These are phyloP conservation scores for Hemileccinum impolitum DNA, from an alignment of 768 basidiomycete species.

Conservation along the genomic window DNA sequence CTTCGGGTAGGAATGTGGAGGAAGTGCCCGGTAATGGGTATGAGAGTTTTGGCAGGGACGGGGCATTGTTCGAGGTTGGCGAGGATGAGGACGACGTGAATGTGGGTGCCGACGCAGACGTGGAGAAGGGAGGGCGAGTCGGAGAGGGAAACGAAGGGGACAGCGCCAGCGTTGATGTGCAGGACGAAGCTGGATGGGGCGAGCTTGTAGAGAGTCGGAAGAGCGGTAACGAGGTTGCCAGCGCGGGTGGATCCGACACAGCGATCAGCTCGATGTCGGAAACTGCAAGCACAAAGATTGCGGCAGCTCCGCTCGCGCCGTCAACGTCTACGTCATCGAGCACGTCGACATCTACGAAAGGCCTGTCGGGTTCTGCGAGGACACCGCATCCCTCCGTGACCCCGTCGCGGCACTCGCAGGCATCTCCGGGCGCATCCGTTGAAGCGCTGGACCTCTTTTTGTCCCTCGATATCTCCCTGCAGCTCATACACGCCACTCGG, in stretches of 20 bases:
- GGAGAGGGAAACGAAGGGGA: neutral
- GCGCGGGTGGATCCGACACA: too few relatives aligned
- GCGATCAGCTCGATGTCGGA: neutral
- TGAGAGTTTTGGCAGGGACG: slow-evolving; percentile 27
- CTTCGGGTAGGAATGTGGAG: neutral
- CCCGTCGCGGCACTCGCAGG: neutral
- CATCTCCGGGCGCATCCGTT: neutral
- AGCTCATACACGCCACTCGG: slow-evolving; percentile 90
- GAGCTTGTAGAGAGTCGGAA: slow-evolving; percentile 14
- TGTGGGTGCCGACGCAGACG: slow-evolving; percentile 2
- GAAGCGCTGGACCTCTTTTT: slow-evolving; percentile 77
- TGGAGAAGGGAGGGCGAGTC: slow-evolving; percentile 17
- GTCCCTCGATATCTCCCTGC: slow-evolving; percentile 86
- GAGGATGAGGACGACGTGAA: slow-evolving; percentile 37
- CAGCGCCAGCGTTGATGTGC: neutral
- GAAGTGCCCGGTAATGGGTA: slow-evolving; percentile 13
- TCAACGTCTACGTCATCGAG: neutral
- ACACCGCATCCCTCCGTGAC: neutral
- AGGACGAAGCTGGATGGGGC: slow-evolving; percentile 26
- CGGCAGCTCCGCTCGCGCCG: neutral
- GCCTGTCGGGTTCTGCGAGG: neutral
- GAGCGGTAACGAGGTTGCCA: neutral
- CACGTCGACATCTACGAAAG: slow-evolving; percentile 7
- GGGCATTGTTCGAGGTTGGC: slow-evolving; percentile 51
- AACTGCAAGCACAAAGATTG: neutral